Conservation (phyloP, 2,329 filamentous ascomycete genomes). For the Drechslerella dactyloides region DNA sequence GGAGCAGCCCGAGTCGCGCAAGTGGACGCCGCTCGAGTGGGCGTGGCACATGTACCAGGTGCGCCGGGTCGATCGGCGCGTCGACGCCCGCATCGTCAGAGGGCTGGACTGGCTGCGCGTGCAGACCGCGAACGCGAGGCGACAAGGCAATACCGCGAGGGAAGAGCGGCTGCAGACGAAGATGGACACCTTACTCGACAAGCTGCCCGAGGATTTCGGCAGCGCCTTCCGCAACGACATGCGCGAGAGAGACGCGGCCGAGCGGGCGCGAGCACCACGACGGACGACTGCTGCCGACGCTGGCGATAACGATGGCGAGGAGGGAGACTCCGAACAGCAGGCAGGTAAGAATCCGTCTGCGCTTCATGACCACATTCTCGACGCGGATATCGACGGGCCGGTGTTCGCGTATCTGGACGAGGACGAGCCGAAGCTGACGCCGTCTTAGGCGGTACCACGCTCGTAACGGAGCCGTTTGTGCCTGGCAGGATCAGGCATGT, state of each 20-base stretch:
- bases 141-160: too few relatives aligned
- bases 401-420: conserved; percentile 11
- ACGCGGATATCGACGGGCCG: conserved; percentile 28
- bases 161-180: too few relatives aligned
- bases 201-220: too few relatives aligned
- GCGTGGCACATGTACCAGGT: conserved; percentile 44
- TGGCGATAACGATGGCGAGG: background rate
- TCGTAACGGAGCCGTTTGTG: too few relatives aligned
- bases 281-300: background rate
- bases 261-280: too few relatives aligned
- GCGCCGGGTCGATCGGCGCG: conserved; percentile 4
- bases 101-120: background rate
- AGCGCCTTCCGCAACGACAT: too few relatives aligned
- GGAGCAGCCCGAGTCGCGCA: conserved; percentile 16
- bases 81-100: background rate
- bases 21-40: conserved; percentile 40
- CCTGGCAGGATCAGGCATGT: too few relatives aligned
- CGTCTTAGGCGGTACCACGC: background rate
- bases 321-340: conserved; percentile 13
- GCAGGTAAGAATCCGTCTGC: conserved; percentile 48
- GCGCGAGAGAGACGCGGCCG: too few relatives aligned
- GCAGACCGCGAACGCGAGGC: too few relatives aligned
- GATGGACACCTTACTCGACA: too few relatives aligned
- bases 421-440: conserved; percentile 21
- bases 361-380: conserved; percentile 44